Percentiles rank a stretch among this genome's conserved stretches.
phyloP scores from a whole-genome alignment of 148 eudicot species.

The Silene uniflora region DNA sequence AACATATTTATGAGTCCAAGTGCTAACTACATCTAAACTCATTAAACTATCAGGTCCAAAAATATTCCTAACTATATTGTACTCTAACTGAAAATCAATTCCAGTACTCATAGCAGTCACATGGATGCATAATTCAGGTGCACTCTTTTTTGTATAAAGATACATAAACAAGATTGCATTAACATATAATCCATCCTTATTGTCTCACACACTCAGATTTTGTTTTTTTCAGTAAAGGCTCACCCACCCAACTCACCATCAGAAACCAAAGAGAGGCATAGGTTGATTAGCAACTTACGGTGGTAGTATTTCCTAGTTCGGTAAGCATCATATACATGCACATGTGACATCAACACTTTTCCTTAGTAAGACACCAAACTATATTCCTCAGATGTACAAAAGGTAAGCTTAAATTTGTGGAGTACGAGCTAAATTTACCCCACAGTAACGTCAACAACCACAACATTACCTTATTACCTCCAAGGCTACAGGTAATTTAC shows the following conservation, averaged over 20 bases:
- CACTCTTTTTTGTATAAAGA: too few relatives aligned
- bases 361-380: neutral
- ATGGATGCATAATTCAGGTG: conserved; percentile 15
- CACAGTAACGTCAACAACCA: neutral
- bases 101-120: conserved; percentile 18
- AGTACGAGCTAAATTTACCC: neutral
- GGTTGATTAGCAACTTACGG: too few relatives aligned
- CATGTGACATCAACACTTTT: neutral
- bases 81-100: conserved; percentile 2
- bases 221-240: neutral
- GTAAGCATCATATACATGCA: too few relatives aligned
- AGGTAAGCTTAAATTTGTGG: too few relatives aligned
- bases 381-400: too few relatives aligned
- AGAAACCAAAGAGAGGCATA: too few relatives aligned
- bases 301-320: too few relatives aligned
- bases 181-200: neutral
- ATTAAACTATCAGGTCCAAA: neutral
- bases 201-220: neutral
- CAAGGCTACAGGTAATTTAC: too few relatives aligned
- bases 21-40: neutral
- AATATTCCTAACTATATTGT: neutral
- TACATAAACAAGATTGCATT: too few relatives aligned
- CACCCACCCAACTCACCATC: neutral
- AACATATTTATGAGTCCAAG: neutral
- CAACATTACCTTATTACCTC: too few relatives aligned